Evolutionary conservation across 1,139 yeast species (phyloP).

Genomic region (Lodderomyces parapsilosis): DNA sequence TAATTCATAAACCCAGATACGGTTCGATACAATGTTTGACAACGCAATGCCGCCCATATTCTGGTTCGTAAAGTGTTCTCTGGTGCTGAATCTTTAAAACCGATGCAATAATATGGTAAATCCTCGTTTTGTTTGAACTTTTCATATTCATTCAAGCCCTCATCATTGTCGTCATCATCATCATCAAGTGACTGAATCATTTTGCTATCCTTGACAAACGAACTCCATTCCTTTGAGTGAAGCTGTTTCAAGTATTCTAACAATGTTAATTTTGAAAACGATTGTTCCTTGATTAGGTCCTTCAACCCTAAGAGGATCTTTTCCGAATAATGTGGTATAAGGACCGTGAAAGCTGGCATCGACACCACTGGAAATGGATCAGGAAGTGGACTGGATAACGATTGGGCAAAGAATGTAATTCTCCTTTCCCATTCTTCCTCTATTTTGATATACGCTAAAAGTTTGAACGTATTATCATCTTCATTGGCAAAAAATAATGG

Average conservation of each 20-base stretch:
- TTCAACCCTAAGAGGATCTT: slow-evolving; percentile 62
- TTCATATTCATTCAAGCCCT: slow-evolving; percentile 4
- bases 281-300: slow-evolving; percentile 66
- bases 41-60: slow-evolving; percentile 77
- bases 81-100: slow-evolving; percentile 64
- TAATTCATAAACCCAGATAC: slow-evolving; percentile 77
- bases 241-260: slow-evolving; percentile 73
- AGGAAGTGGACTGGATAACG: slow-evolving; percentile 73
- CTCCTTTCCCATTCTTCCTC: slow-evolving; percentile 80
- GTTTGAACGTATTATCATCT: slow-evolving; percentile 51
- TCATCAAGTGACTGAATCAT: slow-evolving; percentile 22
- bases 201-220: slow-evolving; percentile 67
- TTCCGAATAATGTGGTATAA: slow-evolving; percentile 84
- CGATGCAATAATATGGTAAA: slow-evolving; percentile 68
- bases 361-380: slow-evolving; percentile 69
- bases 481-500: slow-evolving; percentile 76
- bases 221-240: slow-evolving; percentile 72
- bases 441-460: slow-evolving; percentile 42
- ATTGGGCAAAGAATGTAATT: slow-evolving; percentile 84
- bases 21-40: slow-evolving; percentile 78
- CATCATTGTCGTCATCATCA: background rate
- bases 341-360: slow-evolving; percentile 82
- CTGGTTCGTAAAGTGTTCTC: slow-evolving; percentile 66
- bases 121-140: slow-evolving; percentile 33
- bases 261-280: slow-evolving; percentile 60